phyloP scores from a whole-genome alignment of 2,329 filamentous ascomycete genomes.

The Talaromyces pinophilus region DNA sequence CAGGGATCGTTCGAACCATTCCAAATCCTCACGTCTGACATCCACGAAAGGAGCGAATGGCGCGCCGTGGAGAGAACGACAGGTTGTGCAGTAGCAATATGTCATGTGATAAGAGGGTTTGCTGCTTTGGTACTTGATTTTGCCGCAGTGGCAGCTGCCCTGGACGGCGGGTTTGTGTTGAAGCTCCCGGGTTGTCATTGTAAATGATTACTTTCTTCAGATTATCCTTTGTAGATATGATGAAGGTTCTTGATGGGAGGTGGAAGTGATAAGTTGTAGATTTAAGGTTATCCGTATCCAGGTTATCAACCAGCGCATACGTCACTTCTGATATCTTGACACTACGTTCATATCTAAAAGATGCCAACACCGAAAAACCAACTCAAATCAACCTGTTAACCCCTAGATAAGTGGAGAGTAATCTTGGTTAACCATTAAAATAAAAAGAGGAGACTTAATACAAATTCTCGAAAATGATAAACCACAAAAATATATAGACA shows the following conservation, averaged over 20 bases:
- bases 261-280: too few relatives aligned
- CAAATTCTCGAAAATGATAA: constrained; percentile 9
- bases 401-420: constrained; percentile 20
- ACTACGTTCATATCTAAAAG: too few relatives aligned
- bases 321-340: too few relatives aligned
- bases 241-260: too few relatives aligned
- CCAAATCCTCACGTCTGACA: neutral
- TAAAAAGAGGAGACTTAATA: constrained; percentile 20
- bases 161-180: neutral
- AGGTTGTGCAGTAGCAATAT: constrained; percentile 10
- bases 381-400: neutral
- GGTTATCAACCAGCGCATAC: too few relatives aligned
- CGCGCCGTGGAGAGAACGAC: constrained; percentile 2
- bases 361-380: too few relatives aligned
- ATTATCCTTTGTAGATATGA: too few relatives aligned
- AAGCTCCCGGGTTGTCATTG: neutral
- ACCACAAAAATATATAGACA: constrained; percentile 9
- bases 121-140: constrained; percentile 10
- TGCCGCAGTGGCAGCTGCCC: constrained; percentile 4
- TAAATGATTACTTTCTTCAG: too few relatives aligned
- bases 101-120: neutral
- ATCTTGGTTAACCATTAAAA: constrained; percentile 18
- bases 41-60: constrained; percentile 5
- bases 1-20: neutral
- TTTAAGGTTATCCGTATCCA: too few relatives aligned